These are phyloP conservation scores for Basipetospora sp. DNA, from an alignment of 2,329 filamentous ascomycete genomes.

Conservation along the genomic window DNA sequence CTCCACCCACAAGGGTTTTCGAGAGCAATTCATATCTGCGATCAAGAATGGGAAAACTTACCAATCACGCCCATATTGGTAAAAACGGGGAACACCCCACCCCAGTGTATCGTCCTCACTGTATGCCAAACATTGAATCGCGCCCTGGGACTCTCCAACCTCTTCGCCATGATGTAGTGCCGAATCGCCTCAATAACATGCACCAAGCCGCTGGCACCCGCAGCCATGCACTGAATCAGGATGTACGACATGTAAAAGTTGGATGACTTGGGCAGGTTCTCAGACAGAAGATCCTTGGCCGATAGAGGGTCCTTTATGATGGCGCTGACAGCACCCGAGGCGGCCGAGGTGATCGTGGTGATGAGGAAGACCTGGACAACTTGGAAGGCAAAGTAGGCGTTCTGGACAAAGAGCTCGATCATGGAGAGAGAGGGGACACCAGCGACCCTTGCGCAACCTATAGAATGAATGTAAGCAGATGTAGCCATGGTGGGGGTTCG, in stretches of 20 bases:
- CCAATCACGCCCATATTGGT: slow-evolving; percentile 69
- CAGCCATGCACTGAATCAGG: slow-evolving; percentile 73
- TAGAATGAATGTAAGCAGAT: background rate
- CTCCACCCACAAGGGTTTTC: too few relatives aligned
- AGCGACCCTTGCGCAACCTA: slow-evolving; percentile 53
- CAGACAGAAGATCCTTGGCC: slow-evolving; percentile 38
- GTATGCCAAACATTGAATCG: slow-evolving; percentile 66
- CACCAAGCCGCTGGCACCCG: slow-evolving; percentile 59
- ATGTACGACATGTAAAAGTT: slow-evolving; percentile 92
- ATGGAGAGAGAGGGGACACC: slow-evolving; percentile 57
- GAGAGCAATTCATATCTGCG: too few relatives aligned
- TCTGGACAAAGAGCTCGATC: slow-evolving; percentile 65
- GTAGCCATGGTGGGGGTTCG: background rate
- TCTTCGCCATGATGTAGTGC: slow-evolving; percentile 46
- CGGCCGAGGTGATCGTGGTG: slow-evolving; percentile 61
- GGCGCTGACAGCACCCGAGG: slow-evolving; percentile 47
- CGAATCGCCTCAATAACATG: slow-evolving; percentile 51
- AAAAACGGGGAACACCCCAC: slow-evolving; percentile 66
- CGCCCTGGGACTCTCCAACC: slow-evolving; percentile 66
- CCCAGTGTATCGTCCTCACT: slow-evolving; percentile 65
- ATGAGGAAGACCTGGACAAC: slow-evolving; percentile 76
- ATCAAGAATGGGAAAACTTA: slow-evolving; percentile 27
- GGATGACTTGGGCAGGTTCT: slow-evolving; percentile 58
- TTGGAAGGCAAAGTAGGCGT: slow-evolving; percentile 67
- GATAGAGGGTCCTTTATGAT: slow-evolving; percentile 31